Evolutionary conservation across 768 basidiomycete genomes (phyloP), one percentile per base, ranked within the genome.

Genomic region (Tricholomella constricta): DNA sequence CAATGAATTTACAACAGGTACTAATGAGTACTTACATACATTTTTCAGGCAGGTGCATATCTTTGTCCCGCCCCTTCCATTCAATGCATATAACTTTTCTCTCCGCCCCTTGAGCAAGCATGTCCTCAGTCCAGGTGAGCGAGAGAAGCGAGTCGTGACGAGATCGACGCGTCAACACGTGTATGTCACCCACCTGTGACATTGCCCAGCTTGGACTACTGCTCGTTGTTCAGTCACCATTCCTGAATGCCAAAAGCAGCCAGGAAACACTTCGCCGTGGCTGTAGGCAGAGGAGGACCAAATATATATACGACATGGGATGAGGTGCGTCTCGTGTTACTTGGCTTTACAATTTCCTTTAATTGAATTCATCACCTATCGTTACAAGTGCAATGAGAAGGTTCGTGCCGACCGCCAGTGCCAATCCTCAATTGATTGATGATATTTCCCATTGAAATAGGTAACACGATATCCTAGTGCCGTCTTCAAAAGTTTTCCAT

Each of bases 231-330:
- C 19, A 17, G 6, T 2, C 26, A 8, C 15, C 14, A 6, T 8
- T 22, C 42, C 19, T 15, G 22, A 48, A 70, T 72, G 71, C 67
- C 69, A 29, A 69, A 66, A 51, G 49, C 61, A 36, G 46, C 56
- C 25, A 60, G 60, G 44, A 86, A 84, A 56, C 85, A 69, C 56
- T 88, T 87, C 48, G 87, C 86, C 3, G 85, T 88, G 1, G 69
- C 72, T 32, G 66, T 75, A 34, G 87, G 87, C 2, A 70, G 82
- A 23, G 70, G 79, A 52, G 86, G 84, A 2, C 78, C 82, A 0
- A 76, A 70, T 32, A 78, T 89, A 14, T 88, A 84, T 44, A 60
- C 65, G 1, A 75, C 71, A 12, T 88, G 87, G 87, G 74, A 79
- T 22, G 80, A 86, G 71, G 87, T 82, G 57, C 52, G 75, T 64